Evolutionary conservation across 73 alveolate species (phyloP), one percentile per base, ranked within the genome.

Genomic region (Blepharisma stoltei): DNA sequence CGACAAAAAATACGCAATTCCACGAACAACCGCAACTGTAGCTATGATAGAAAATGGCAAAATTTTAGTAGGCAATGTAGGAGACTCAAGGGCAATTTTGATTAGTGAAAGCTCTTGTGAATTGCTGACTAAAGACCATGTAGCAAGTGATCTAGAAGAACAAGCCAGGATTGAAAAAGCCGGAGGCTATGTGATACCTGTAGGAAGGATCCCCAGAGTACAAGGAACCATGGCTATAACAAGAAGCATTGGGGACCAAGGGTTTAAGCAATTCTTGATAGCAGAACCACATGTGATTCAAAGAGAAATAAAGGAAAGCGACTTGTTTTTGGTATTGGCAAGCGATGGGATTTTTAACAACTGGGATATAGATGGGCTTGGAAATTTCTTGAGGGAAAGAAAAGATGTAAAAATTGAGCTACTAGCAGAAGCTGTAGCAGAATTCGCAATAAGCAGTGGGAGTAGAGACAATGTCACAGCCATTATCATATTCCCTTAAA

Each of bases 121-220:
- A 60, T 8, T 60, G n/a, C 4, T 60, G 48, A 23, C 54, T 60
- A 11, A 60, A 18, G 76, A 20, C 21, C 76, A 60, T 60, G 48
- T 23, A 8, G 54, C 48, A 1, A 11, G 6, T 23, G 48, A 27
- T 23, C 48, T 60, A 9, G n/a, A 23, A 1, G 76, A 60, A 60
- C 11, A 60, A 27, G 21, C 11, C 21, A 60, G 76, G 21, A 21
- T 60, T 23, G 76, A 60, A 60, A 23, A 20, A 23, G 41, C 76
- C 3, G 76, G 76, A 60, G 76, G 76, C 18, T 20, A 23, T 60
- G 21, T 60, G 21, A 20, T 23, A 18, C 21, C 18, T 21, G 21
- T 18, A 9, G 21, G 76, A 60, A 60, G 21, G 1, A 60, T 23
- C 3, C 54, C 32, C 4, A n/a, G 76, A 3, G 48, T 60, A 11